Conservation (phyloP, 371 early-diverging fungal species). For the Coemansia sp. region DNA sequence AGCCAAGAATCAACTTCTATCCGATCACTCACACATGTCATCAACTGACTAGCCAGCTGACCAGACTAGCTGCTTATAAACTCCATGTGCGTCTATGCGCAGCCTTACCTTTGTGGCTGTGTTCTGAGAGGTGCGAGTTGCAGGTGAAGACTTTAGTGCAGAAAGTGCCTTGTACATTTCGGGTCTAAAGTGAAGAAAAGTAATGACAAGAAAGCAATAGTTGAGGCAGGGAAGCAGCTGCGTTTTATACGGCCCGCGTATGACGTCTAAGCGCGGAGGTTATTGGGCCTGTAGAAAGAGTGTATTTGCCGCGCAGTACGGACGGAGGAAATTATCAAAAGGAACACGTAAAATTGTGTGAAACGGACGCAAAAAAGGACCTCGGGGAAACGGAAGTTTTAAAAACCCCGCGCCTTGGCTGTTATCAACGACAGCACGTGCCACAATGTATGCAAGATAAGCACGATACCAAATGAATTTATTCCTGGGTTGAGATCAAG, state of each 20-base stretch:
- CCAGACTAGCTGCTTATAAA: neutral
- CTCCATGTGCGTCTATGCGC: conserved; percentile 4
- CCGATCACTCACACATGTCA: neutral
- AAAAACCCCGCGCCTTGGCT: conserved; percentile 27
- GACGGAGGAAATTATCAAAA: neutral
- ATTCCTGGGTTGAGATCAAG: too few species aligned
- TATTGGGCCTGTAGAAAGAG: neutral
- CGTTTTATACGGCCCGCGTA: conserved; percentile 1
- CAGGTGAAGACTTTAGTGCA: conserved; percentile 31
- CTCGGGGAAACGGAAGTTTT: conserved; percentile 32
- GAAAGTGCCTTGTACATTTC: conserved; percentile 49
- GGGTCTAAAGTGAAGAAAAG: neutral
- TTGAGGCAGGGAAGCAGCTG: neutral
- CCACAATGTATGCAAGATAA: neutral
- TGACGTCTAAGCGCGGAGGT: neutral
- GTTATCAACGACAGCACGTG: neutral
- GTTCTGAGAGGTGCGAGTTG: conserved; percentile 29
- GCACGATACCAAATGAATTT: too few species aligned
- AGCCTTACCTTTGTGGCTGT: conserved; percentile 25
- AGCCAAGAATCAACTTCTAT: neutral
- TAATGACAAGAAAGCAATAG: neutral
- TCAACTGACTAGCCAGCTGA: neutral
- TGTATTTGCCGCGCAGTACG: conserved; percentile 11
- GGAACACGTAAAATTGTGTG: neutral
- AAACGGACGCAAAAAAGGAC: neutral